phyloP scores from a whole-genome alignment of 768 basidiomycete genomes.

The Hygrocybe punicea region DNA sequence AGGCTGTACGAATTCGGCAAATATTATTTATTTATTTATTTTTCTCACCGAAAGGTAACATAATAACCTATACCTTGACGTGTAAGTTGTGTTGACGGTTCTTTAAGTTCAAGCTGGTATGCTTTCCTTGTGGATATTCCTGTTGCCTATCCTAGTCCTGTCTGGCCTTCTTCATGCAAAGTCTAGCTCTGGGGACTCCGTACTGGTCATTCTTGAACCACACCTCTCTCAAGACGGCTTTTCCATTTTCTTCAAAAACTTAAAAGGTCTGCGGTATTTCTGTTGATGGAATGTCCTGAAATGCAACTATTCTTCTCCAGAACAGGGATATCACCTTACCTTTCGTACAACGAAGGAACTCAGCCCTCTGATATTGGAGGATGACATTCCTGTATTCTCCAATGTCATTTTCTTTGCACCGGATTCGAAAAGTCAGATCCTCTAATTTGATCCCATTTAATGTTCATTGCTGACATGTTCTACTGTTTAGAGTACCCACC shows the following conservation, averaged over 20 bases:
- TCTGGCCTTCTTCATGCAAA: constrained; percentile 45
- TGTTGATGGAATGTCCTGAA: neutral
- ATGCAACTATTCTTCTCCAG: constrained; percentile 36
- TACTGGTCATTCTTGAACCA: constrained; percentile 82
- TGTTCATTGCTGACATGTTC: constrained; percentile 4
- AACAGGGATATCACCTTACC: constrained; percentile 79
- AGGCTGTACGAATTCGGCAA: no score
- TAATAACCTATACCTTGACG: no score
- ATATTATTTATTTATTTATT: no score
- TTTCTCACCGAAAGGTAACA: no score
- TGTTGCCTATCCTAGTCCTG: constrained; percentile 11
- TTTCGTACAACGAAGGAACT: constrained; percentile 82
- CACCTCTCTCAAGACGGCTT: constrained; percentile 61
- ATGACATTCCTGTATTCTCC: constrained; percentile 71
- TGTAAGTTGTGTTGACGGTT: neutral
- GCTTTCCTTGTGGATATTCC: constrained; percentile 1
- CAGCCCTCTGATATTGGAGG: constrained; percentile 59
- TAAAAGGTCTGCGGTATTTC: constrained; percentile 54
- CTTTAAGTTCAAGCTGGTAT: neutral
- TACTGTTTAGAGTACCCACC: constrained; percentile 52
- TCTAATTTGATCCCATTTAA: constrained; percentile 1
- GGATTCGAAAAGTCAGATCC: constrained; percentile 70
- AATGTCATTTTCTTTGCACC: constrained; percentile 88
- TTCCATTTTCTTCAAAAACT: constrained; percentile 75
- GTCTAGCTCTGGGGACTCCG: constrained; percentile 78